A percentile compares a stretch with the other conserved stretches of the same genome.
These are phyloP conservation scores for Linnemannia zychae DNA, from an alignment of 192 early-diverging fungal genomes.

Conservation along the genomic window DNA sequence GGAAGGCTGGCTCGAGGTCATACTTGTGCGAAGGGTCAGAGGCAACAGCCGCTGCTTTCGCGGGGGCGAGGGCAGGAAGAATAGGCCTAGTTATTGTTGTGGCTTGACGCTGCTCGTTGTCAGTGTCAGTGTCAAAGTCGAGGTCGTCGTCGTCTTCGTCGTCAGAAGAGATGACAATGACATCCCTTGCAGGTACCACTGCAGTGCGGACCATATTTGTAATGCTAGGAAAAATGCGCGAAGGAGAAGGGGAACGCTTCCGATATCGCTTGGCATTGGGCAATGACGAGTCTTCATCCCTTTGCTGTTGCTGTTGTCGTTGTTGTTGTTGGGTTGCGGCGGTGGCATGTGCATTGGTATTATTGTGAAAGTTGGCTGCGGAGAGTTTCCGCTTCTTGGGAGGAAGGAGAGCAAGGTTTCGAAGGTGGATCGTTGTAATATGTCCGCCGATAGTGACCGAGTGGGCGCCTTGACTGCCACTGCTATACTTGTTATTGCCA, in stretches of 20 bases:
- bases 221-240: background rate
- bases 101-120: background rate
- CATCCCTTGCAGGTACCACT: slow-evolving; percentile 8
- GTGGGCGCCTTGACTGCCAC: slow-evolving; percentile 13
- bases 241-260: background rate
- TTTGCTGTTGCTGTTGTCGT: background rate
- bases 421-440: slow-evolving; percentile 35
- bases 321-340: background rate
- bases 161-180: slow-evolving; percentile 42
- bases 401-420: slow-evolving; percentile 12
- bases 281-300: background rate
- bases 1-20: slow-evolving; percentile 20
- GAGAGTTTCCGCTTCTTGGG: slow-evolving; percentile 39
- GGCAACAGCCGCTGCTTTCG: background rate
- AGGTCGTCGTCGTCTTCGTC: slow-evolving; percentile 9
- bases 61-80: background rate
- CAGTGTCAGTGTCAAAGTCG: no score
- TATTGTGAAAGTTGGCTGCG: background rate
- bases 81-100: background rate
- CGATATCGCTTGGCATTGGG: slow-evolving; percentile 4
- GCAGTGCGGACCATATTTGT: slow-evolving; percentile 4
- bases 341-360: background rate
- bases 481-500: background rate
- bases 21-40: slow-evolving; percentile 19
- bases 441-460: slow-evolving; percentile 29